Evolutionary conservation across 768 basidiomycete species (phyloP).

Genomic region (Boletus patriciae): DNA sequence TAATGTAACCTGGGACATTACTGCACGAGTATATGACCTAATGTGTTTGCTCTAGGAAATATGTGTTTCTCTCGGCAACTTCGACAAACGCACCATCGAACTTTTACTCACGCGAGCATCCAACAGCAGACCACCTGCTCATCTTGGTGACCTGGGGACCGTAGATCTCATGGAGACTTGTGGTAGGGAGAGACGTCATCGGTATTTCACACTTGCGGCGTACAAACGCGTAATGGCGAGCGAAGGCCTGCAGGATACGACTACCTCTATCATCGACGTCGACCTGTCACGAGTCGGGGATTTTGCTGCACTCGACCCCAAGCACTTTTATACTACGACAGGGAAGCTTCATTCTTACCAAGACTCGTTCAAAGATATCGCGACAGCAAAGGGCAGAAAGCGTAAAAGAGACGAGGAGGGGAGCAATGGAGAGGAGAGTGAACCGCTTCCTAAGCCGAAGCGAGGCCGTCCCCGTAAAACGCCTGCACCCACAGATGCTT

Average conservation of each 20-base stretch:
- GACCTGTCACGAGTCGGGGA: constrained; percentile 54
- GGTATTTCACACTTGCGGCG: constrained; percentile 74
- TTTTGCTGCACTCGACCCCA: constrained; percentile 46
- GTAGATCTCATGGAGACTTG: constrained; percentile 75
- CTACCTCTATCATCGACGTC: constrained; percentile 43
- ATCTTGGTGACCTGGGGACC: constrained; percentile 71
- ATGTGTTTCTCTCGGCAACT: constrained; percentile 57
- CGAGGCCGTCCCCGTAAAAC: constrained; percentile 57
- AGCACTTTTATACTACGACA: constrained; percentile 55
- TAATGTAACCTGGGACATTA: constrained; percentile 45
- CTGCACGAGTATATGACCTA: not conserved
- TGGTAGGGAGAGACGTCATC: constrained; percentile 83
- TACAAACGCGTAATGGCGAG: constrained; percentile 62
- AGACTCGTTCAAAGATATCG: constrained; percentile 46
- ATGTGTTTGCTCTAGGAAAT: constrained; percentile 51
- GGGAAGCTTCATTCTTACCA: constrained; percentile 45
- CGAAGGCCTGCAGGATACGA: constrained; percentile 61
- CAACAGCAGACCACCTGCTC: constrained; percentile 60
- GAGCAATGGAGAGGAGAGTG: constrained; percentile 18
- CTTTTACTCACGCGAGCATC: constrained; percentile 72
- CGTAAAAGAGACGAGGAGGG: constrained; percentile 32
- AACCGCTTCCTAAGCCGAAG: constrained; percentile 38
- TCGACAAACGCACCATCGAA: constrained; percentile 83
- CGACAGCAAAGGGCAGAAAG: constrained; percentile 26
- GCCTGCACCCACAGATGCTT: constrained; percentile 6